Evolutionary conservation across 208 protist species (phyloP).

Genomic region (Trypanosoma melophagium): DNA sequence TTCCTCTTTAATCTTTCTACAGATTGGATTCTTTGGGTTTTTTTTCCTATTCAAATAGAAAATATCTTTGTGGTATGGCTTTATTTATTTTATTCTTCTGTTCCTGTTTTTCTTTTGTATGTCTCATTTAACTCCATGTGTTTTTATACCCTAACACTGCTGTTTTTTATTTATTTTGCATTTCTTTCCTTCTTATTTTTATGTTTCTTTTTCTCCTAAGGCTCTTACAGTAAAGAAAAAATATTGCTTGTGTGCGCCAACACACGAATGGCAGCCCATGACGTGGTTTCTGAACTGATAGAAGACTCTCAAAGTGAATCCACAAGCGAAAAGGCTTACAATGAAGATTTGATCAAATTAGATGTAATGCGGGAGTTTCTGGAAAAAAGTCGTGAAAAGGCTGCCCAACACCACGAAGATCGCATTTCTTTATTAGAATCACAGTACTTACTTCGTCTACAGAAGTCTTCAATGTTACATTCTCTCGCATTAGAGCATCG

Average conservation of each 20-base stretch:
- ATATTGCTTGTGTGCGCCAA: no score
- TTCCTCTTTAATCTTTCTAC: conserved; percentile 4
- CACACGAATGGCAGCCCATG: no score
- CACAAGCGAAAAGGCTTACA: background rate
- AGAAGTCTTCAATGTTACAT: background rate
- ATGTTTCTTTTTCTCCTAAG: no score
- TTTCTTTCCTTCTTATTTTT: no score
- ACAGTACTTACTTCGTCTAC: conserved; percentile 10
- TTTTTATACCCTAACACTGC: no score
- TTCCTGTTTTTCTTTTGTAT: no score
- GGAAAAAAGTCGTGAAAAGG: conserved; percentile 8
- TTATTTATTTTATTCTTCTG: no score
- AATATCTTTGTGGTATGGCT: background rate
- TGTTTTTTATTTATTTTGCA: no score
- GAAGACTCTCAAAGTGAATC: background rate
- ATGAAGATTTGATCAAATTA: background rate
- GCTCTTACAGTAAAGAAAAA: no score
- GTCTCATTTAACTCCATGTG: no score
- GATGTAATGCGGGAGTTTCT: conserved; percentile 15
- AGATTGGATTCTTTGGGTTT: conserved; percentile 1
- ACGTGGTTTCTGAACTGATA: background rate
- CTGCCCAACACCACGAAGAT: conserved; percentile 5
- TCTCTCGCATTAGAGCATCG: background rate
- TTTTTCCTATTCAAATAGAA: background rate
- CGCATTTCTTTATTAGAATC: conserved; percentile 17